Evolutionary conservation across 169 alveolate species (phyloP), one percentile per base, ranked within the genome.

Genomic region (Cytauxzoon felis): DNA sequence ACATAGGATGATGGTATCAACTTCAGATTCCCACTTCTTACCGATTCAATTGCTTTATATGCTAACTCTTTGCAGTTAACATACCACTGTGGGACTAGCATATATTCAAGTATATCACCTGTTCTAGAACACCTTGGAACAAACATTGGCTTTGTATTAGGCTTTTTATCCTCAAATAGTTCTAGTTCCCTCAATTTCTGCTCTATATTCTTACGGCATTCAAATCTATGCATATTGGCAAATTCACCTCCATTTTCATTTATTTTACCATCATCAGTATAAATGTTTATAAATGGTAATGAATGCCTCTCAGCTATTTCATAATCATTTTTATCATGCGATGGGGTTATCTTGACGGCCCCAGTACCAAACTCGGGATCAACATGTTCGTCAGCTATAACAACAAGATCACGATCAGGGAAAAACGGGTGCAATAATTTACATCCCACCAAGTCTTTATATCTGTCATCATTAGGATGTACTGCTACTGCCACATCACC

Each of bases 401-500:
- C 90, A 19, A 67, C 79, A 88, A 98, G 87, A 56, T 90, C 82
- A 63, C 99, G 91, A 11, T 93, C 96, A 29, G 91, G 90, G 61
- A 95, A 76, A 80, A 98, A 97, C 16, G 99, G 99, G 88, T 98
- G 99, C 24, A 90, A 76, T 19, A 97, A 88, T 72, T 93, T 94
- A 73, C 93, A 92, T 16, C 99, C 99, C 30, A 96, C 89, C 63
- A 96, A 76, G 75, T 92, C 91, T 52, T 50, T 19, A 43, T 95
- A 95, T 82, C 99, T 90, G 26, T 76, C 88, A 66, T 98, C 99
- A 48, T 94, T 93, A n/a, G 99, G 99, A 72, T 96, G 96, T 8
- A 98, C 99, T 1, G 99, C 99, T n/a, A 98, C 98, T 0, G 99
- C 99, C 4, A 94, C 96, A 87, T 98, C 99, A 41, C 99, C 99